Evolutionary conservation across 306 rosid genomes (phyloP), one percentile per base, ranked within the genome.

Genomic region (Rubus parviflorus): DNA sequence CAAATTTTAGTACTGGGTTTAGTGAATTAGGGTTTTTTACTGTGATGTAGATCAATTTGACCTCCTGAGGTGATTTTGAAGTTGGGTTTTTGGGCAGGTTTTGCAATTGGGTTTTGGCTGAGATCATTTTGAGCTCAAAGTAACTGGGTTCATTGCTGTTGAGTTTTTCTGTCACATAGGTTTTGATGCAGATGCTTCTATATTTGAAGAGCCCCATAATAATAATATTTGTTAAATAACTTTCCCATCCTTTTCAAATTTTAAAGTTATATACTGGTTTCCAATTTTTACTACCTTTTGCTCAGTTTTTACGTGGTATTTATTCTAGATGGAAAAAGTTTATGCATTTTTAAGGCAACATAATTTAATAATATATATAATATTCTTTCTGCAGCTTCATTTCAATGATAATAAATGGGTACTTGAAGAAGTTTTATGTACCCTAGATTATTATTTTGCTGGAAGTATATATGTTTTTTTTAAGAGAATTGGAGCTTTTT

Each of bases 21-120:
- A 68, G 30, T 35, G 9, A 83, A 20, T 88, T 88, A 87, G 81
- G 88, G 92, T 75, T 85, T 82, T 22, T 73, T 75, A 48, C 68
- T 69, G 25, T 42, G 80, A 79, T 85, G 73, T 42, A 60, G 58
- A 35, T 70, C 48, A 68, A 22, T 68, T 57, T 47, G 37, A 46
- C 49, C 30, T 45, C 4, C 35, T 57, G 75, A 46, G 68, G 45
- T 64, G 43, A n/a, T 65, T 19, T 37, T 64, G 13, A 14, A 64
- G 69, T 38, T 64, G 69, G 69, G 22, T 70, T 75, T 47, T 43
- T 40, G 70, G 35, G 38, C 52, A 17, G 68, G 63, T 60, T 46
- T 74, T 13, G 25, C 73, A 2, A 22, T 73, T 42, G 15, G 30
- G 37, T 38, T 69, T 45, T 63, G 78, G 71, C 15, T 57, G 30